A percentile compares a stretch with the other conserved stretches of the same genome.
Evolutionary conservation across 1,139 yeast genomes (phyloP).

Genomic region (Yamadazyma pseudoaaseri): DNA sequence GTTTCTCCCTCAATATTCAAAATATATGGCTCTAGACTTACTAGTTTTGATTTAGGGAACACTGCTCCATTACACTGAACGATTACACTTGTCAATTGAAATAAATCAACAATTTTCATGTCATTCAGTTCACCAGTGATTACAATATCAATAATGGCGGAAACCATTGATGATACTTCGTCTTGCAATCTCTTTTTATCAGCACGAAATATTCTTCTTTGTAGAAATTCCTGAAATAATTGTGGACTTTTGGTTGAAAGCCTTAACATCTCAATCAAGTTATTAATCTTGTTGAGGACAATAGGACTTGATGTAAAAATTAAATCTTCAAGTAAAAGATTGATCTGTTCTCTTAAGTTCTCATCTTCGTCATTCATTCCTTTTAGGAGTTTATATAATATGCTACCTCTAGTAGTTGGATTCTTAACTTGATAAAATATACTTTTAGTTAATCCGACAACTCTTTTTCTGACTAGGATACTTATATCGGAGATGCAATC

Average conservation of each 20-base stretch:
- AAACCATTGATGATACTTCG: background rate
- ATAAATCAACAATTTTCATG: constrained; percentile 6
- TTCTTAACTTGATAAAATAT: constrained; percentile 43
- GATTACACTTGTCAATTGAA: constrained; percentile 51
- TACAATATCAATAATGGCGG: background rate
- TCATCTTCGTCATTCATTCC: constrained; percentile 74
- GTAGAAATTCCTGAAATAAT: background rate
- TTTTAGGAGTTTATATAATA: constrained; percentile 50
- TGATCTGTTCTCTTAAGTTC: constrained; percentile 35
- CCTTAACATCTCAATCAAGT: background rate
- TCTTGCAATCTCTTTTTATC: background rate
- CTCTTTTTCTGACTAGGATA: constrained; percentile 61
- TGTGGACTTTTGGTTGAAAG: background rate
- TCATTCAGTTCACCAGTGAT: background rate
- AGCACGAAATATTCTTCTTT: background rate
- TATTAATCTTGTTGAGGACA: background rate
- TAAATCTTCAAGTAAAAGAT: constrained; percentile 12
- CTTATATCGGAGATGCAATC: constrained; percentile 59
- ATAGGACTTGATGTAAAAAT: background rate
- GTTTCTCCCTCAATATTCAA: constrained; percentile 43
- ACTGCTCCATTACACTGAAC: constrained; percentile 50
- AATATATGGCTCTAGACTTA: constrained; percentile 58
- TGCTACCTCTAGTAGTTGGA: constrained; percentile 33
- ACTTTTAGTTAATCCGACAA: constrained; percentile 49
- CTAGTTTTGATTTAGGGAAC: constrained; percentile 63